Percentiles rank a stretch among this genome's conserved stretches.
These are phyloP conservation scores for Coniochaeta sp. DNA, from an alignment of 2,329 filamentous ascomycete species.

Conservation along the genomic window DNA sequence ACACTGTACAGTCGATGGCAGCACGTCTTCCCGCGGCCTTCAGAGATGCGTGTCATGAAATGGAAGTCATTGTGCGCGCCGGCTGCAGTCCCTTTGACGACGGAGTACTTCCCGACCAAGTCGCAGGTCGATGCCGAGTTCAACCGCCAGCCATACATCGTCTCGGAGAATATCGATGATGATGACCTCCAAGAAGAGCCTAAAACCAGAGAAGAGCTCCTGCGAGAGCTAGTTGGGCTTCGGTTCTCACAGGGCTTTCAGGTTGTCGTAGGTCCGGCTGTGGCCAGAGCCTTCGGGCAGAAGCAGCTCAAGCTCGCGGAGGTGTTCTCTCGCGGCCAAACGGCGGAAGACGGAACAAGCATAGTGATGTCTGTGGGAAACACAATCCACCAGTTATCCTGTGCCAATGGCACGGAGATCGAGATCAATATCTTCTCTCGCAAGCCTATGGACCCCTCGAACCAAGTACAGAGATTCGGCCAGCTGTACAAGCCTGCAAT, in stretches of 20 bases:
- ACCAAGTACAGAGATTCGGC: slow-evolving; percentile 24
- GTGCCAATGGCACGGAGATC: slow-evolving; percentile 76
- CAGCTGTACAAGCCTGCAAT: slow-evolving; percentile 4
- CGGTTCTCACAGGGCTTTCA: slow-evolving; percentile 93
- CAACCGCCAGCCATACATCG: slow-evolving; percentile 75
- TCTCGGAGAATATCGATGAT: slow-evolving; percentile 68
- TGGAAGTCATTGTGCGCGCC: slow-evolving; percentile 96
- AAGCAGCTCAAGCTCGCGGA: slow-evolving; percentile 66
- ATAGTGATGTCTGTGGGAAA: slow-evolving; percentile 91
- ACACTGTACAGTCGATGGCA: slow-evolving; percentile 92
- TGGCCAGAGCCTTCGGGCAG: slow-evolving; percentile 69
- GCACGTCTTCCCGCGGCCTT: slow-evolving; percentile 83
- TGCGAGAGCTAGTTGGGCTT: slow-evolving; percentile 80
- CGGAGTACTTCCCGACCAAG: slow-evolving; percentile 83
- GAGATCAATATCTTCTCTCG: slow-evolving; percentile 86
- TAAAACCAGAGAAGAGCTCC: slow-evolving; percentile 66
- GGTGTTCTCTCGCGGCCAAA: slow-evolving; percentile 67
- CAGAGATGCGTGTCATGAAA: slow-evolving; percentile 82
- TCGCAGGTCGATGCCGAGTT: slow-evolving; percentile 81
- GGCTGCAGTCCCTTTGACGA: slow-evolving; percentile 85
- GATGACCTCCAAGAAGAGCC: slow-evolving; percentile 65
- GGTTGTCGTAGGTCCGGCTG: slow-evolving; percentile 72
- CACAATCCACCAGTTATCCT: slow-evolving; percentile 86
- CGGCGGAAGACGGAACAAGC: slow-evolving; percentile 70
- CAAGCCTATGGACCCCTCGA: slow-evolving; percentile 56